Percentiles rank a stretch among this genome's conserved stretches.
phyloP scores from a whole-genome alignment of 345 rosid genomes.

The Populus simonii region DNA sequence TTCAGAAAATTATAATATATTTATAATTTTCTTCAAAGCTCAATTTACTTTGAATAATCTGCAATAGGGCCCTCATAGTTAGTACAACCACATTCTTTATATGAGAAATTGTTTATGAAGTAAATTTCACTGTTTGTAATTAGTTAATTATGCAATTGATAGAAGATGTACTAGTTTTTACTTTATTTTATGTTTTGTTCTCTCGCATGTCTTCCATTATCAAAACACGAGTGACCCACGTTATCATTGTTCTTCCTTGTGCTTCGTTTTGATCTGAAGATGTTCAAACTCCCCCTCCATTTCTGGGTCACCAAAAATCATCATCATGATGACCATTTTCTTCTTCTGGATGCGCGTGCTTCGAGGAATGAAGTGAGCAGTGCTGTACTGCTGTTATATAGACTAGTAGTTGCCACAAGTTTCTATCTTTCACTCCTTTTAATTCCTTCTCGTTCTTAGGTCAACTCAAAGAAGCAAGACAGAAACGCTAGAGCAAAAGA shows the following conservation, averaged over 20 bases:
- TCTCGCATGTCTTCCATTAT: neutral
- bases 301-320: slow-evolving; percentile 20
- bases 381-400: neutral
- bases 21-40: too few species aligned
- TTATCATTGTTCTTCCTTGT: neutral
- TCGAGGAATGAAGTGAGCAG: slow-evolving; percentile 4
- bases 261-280: neutral
- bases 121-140: too few species aligned
- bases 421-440: neutral
- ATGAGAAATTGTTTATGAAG: too few species aligned
- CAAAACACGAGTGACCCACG: neutral
- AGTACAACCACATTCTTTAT: too few species aligned
- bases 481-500: neutral
- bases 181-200: neutral
- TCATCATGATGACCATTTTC: slow-evolving; percentile 7
- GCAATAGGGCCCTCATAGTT: too few species aligned
- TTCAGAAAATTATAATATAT: too few species aligned
- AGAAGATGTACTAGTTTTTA: neutral
- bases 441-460: neutral
- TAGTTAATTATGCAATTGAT: too few species aligned
- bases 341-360: slow-evolving; percentile 41
- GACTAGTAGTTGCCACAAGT: neutral
- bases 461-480: slow-evolving; percentile 16
- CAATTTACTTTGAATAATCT: too few species aligned
- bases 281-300: slow-evolving; percentile 11